These are phyloP conservation scores for Mortierella sp. DNA, from an alignment of 371 early-diverging fungal species.

Conservation along the genomic window DNA sequence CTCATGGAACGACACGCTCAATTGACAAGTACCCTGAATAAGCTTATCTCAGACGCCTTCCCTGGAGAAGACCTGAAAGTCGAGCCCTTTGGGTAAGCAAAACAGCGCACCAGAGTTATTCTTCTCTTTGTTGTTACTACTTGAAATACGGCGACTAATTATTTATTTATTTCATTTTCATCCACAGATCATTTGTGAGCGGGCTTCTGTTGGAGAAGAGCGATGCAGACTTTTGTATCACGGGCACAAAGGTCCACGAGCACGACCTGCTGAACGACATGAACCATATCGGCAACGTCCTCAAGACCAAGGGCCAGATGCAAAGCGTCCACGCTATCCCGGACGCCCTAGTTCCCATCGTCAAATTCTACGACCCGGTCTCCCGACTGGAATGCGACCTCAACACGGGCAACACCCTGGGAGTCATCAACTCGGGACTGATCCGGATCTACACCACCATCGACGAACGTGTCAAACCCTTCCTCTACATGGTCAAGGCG, in stretches of 20 bases:
- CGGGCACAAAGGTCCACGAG: constrained; percentile 24
- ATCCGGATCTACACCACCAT: constrained; percentile 37
- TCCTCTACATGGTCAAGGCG: constrained; percentile 41
- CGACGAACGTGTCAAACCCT: constrained; percentile 46
- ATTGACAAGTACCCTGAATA: constrained; percentile 8
- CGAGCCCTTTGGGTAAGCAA: constrained; percentile 37
- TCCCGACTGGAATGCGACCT: constrained; percentile 43
- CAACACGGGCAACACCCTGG: constrained; percentile 41
- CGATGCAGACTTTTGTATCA: constrained; percentile 53
- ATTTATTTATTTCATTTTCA: neutral
- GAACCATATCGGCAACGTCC: constrained; percentile 22
- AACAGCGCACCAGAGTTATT: too few species aligned
- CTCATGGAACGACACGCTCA: constrained; percentile 20
- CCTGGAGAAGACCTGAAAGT: constrained; percentile 33
- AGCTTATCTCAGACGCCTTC: constrained; percentile 16
- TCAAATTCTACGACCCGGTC: constrained; percentile 46
- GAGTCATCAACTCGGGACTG: constrained; percentile 36
- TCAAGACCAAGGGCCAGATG: constrained; percentile 20
- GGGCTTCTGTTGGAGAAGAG: constrained; percentile 30
- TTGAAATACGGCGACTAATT: neutral
- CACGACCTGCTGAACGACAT: constrained; percentile 31
- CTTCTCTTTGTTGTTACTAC: neutral
- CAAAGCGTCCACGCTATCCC: constrained; percentile 18
- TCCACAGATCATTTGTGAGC: constrained; percentile 38
- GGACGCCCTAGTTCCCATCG: constrained; percentile 45